phyloP scores from a whole-genome alignment of 495 filamentous ascomycete genomes.

The Aspergillus haitiensis region DNA sequence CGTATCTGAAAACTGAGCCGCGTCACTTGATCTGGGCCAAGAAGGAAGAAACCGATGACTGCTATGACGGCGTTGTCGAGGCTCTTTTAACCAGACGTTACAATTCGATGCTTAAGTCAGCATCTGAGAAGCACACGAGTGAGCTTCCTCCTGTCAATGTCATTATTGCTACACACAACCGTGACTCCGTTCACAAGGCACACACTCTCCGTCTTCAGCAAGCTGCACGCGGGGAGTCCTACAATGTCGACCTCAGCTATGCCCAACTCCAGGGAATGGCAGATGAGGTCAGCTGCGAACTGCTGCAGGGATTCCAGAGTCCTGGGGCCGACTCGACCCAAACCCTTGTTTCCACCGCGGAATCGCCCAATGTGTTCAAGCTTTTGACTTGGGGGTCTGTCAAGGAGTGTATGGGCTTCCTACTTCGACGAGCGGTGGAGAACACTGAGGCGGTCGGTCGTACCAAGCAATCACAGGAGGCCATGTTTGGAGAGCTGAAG shows the following conservation, averaged over 20 bases:
- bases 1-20: constrained; percentile 81
- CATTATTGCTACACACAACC: constrained; percentile 91
- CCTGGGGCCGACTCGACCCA: constrained; percentile 20
- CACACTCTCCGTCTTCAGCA: constrained; percentile 59
- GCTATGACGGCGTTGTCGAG: constrained; percentile 63
- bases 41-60: constrained; percentile 76
- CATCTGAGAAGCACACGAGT: constrained; percentile 28
- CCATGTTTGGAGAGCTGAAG: constrained; percentile 69
- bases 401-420: constrained; percentile 90
- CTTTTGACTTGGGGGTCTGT: constrained; percentile 91
- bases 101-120: constrained; percentile 49
- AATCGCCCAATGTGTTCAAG: constrained; percentile 73
- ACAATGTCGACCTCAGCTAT: constrained; percentile 66
- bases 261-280: constrained; percentile 97
- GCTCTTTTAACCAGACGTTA: constrained; percentile 57
- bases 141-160: constrained; percentile 65
- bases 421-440: constrained; percentile 82
- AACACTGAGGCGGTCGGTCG: constrained; percentile 85
- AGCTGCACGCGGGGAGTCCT: constrained; percentile 38
- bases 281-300: constrained; percentile 84
- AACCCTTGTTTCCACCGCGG: constrained; percentile 23
- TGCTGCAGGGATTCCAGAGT: constrained; percentile 58
- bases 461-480: constrained; percentile 71
- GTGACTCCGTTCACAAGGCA: constrained; percentile 72
- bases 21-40: constrained; percentile 73